Conservation (phyloP, 2,329 filamentous ascomycete genomes). For the Aspergillus ochraceus region DNA sequence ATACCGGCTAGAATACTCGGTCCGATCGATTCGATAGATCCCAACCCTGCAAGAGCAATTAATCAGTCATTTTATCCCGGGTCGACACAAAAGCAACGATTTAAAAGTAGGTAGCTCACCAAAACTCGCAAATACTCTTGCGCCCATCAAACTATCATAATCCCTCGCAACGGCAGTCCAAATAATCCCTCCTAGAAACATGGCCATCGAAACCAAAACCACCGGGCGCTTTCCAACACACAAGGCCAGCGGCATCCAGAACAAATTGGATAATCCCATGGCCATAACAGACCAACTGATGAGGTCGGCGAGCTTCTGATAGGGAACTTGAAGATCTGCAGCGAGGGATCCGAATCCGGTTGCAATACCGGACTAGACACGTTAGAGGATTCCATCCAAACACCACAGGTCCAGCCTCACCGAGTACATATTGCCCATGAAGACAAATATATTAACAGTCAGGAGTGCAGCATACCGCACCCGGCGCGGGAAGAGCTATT, state of each 20-base stretch:
- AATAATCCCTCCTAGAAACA: slow-evolving; percentile 31
- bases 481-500: slow-evolving; percentile 22
- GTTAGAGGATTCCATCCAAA: too few relatives aligned
- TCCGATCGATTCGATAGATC: slow-evolving; percentile 33
- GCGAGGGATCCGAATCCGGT: slow-evolving; percentile 25
- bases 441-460: slow-evolving; percentile 29
- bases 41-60: slow-evolving; percentile 18
- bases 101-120: slow-evolving; percentile 7
- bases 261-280: slow-evolving; percentile 30
- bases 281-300: slow-evolving; percentile 26
- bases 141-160: slow-evolving; percentile 32
- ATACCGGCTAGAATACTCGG: slow-evolving; percentile 34
- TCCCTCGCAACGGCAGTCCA: slow-evolving; percentile 34
- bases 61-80: background rate
- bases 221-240: slow-evolving; percentile 40
- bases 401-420: slow-evolving; percentile 4
- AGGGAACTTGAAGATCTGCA: slow-evolving; percentile 19
- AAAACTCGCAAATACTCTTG: slow-evolving; percentile 35
- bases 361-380: slow-evolving; percentile 23
- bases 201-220: slow-evolving; percentile 30
- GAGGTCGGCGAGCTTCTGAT: slow-evolving; percentile 18
- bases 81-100: background rate
- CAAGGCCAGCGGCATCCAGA: slow-evolving; percentile 39
- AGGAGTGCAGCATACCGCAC: slow-evolving; percentile 27
- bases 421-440: slow-evolving; percentile 31